phyloP scores from a whole-genome alignment of 2,329 filamentous ascomycete genomes.

The Monosporascus sp. region DNA sequence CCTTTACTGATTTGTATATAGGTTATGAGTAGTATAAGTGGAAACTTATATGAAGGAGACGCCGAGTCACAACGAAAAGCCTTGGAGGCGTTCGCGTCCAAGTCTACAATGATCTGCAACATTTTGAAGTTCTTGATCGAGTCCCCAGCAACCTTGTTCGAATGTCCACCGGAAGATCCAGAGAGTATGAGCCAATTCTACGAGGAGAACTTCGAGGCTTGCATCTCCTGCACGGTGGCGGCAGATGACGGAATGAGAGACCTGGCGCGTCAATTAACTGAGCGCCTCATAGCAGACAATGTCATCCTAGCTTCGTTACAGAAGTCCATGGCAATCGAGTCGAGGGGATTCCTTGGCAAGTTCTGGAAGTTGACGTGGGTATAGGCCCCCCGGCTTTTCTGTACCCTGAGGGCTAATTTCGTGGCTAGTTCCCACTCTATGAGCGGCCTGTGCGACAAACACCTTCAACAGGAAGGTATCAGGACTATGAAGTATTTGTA shows the following conservation, averaged over 20 bases:
- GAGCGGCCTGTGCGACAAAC: slow-evolving; percentile 43
- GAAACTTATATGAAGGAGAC: slow-evolving; percentile 33
- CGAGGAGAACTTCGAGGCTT: slow-evolving; percentile 43
- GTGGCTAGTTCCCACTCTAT: slow-evolving; percentile 36
- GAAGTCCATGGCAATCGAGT: slow-evolving; percentile 30
- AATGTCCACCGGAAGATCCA: slow-evolving; percentile 30
- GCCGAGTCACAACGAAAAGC: slow-evolving; percentile 34
- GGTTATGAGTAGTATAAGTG: slow-evolving; percentile 34
- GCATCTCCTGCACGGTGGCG: slow-evolving; percentile 50
- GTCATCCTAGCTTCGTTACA: slow-evolving; percentile 30
- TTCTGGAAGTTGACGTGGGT: slow-evolving; percentile 51
- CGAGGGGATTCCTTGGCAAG: slow-evolving; percentile 33
- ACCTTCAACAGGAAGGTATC: slow-evolving; percentile 37
- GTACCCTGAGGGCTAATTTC: not conserved
- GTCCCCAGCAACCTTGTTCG: slow-evolving; percentile 45
- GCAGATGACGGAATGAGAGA: slow-evolving; percentile 43
- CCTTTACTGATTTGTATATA: slow-evolving; percentile 14
- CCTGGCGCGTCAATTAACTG: slow-evolving; percentile 42
- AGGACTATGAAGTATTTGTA: slow-evolving; percentile 42
- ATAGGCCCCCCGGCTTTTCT: not conserved
- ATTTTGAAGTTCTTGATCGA: slow-evolving; percentile 54
- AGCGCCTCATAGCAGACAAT: slow-evolving; percentile 39
- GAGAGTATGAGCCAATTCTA: slow-evolving; percentile 33
- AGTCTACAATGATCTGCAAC: slow-evolving; percentile 40
- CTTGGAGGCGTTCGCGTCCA: slow-evolving; percentile 30